These are phyloP conservation scores for Citrus hindsii DNA, from an alignment of 345 rosid genomes.

Conservation along the genomic window DNA sequence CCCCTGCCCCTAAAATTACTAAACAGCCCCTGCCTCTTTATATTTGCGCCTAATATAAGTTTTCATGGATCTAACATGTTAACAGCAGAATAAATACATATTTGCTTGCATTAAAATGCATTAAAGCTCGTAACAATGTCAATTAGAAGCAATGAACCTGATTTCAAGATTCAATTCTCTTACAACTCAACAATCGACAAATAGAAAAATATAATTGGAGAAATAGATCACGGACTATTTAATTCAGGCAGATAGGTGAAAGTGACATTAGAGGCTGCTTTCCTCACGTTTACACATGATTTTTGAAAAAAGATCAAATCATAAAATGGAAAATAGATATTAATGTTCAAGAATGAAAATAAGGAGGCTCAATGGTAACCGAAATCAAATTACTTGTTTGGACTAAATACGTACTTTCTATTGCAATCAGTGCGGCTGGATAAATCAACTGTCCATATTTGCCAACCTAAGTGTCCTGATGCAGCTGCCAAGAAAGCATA, in stretches of 20 bases:
- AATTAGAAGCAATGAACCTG: not conserved
- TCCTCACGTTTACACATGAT: not conserved
- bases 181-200: not conserved
- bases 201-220: not conserved
- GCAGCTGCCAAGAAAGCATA: slow-evolving; percentile 70
- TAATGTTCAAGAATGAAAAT: not conserved
- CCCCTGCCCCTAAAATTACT: no score
- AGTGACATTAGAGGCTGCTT: not conserved
- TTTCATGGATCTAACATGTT: no score
- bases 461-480: slow-evolving; percentile 89
- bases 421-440: slow-evolving; percentile 59
- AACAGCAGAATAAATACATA: not conserved
- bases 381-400: not conserved
- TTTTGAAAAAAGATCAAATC: not conserved
- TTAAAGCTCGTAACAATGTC: not conserved
- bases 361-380: not conserved
- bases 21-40: no score
- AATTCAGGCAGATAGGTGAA: not conserved
- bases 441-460: slow-evolving; percentile 66
- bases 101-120: not conserved
- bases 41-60: no score
- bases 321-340: not conserved
- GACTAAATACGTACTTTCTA: slow-evolving; percentile 34
- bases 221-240: not conserved
- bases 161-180: not conserved